Evolutionary conservation across 148 eudicot species (phyloP).

Genomic region (Polygonum maritimum): DNA sequence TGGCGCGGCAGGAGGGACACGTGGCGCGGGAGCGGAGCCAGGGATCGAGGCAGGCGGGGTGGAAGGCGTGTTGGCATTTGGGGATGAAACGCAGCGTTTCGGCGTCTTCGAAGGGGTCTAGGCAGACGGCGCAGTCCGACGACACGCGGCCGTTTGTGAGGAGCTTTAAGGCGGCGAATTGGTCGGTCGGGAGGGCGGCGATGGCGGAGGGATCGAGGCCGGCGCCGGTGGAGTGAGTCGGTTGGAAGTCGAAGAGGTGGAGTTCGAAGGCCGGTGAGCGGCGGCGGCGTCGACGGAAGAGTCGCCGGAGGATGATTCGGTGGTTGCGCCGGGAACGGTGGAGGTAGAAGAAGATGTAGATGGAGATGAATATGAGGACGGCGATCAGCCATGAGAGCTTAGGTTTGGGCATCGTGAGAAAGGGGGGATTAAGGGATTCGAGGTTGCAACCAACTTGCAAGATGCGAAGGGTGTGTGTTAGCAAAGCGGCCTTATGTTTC

Average conservation of each 20-base stretch:
- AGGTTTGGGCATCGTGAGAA: not conserved
- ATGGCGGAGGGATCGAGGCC: not conserved
- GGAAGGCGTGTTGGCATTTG: not conserved
- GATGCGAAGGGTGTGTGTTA: no score
- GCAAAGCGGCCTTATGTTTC: not conserved
- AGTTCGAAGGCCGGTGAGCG: not conserved
- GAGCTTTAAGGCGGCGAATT: constrained; percentile 1
- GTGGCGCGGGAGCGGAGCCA: not conserved
- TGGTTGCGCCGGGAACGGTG: not conserved
- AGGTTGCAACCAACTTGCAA: not conserved
- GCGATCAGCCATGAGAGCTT: not conserved
- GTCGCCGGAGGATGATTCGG: not conserved
- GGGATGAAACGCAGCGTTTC: constrained; percentile 7
- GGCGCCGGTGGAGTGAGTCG: not conserved
- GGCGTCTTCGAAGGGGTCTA: not conserved
- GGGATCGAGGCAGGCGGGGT: not conserved
- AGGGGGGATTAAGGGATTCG: not conserved
- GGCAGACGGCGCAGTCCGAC: not conserved
- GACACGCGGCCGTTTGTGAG: not conserved
- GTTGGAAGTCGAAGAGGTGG: not conserved
- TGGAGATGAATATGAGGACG: not conserved
- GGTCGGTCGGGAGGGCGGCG: not conserved
- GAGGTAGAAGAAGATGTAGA: not conserved
- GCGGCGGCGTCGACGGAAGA: not conserved
- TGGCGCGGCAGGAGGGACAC: constrained; percentile 3